Evolutionary conservation across 495 filamentous ascomycete genomes (phyloP), one percentile per base, ranked within the genome.

Genomic region (Sabuloglossum arenarium): DNA sequence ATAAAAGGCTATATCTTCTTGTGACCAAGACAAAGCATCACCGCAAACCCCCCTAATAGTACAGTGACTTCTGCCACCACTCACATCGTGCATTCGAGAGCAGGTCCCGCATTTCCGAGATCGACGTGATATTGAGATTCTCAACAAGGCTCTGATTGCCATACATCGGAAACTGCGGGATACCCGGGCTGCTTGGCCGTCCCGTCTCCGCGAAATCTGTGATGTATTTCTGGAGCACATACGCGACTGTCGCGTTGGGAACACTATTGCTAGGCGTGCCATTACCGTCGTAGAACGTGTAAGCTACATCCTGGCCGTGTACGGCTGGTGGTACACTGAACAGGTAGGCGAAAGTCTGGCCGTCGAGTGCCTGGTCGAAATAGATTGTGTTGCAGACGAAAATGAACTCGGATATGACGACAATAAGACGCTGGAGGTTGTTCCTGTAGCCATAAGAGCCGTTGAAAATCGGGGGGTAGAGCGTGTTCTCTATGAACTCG

Each of bases 371-470:
- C 29, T 75, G 71, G 9, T 76, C 78, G 34, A 83, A 68, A 79
- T 78, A 85, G 62, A 80, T 76, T 0, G 76, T 69, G 0, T 79
- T 77, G 59, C 79, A 85, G 59, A 70, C 67, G 54, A 84, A 82
- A 6, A 71, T 76, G 12, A 72, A 74, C 63, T 85, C 81, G 55
- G 75, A 75, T 1, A 23, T 24, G 0, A 27, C 34, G 4, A 57
- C 28, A 9, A n/a, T 9, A 31, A 69, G 72, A 3, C 66, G 61
- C n/a, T 76, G 69, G 49, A 79, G 73, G 53, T 79, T 75, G 5
- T 70, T 70, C 0, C 69, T 74, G 6, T 66, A 75, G 37, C 78
- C 71, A 29, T 67, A 58, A 27, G 65, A 66, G 16, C 73, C 68
- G 53, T 80, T 77, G 29, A 73, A 56, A 1, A 65, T 59, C 1